Percentiles rank a stretch among this genome's conserved stretches.
phyloP scores from a whole-genome alignment of 176 grass and related monocot genomes.

The Poa annua region DNA sequence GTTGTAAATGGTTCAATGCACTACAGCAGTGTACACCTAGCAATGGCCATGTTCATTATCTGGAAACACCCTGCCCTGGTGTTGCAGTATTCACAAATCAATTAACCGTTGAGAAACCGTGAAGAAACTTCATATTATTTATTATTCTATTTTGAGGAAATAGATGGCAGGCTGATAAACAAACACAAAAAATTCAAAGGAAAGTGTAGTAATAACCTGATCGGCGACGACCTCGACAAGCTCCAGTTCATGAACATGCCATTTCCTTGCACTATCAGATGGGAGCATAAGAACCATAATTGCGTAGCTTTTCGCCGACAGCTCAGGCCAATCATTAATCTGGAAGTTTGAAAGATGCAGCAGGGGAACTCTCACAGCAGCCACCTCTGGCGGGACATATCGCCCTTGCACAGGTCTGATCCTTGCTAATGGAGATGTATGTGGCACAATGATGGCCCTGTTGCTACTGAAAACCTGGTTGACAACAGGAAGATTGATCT shows the following conservation, averaged over 20 bases:
- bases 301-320: constrained; percentile 53
- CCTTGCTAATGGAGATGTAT: constrained; percentile 65
- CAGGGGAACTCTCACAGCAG: constrained; percentile 52
- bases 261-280: constrained; percentile 58
- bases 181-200: neutral
- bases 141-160: neutral
- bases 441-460: constrained; percentile 59
- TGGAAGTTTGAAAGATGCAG: constrained; percentile 64
- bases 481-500: constrained; percentile 62
- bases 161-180: neutral
- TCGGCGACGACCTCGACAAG: constrained; percentile 65
- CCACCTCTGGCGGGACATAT: constrained; percentile 59
- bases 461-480: constrained; percentile 72
- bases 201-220: constrained; percentile 45
- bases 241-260: constrained; percentile 61
- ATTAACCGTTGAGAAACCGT: neutral
- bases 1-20: neutral
- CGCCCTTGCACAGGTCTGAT: constrained; percentile 54
- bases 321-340: constrained; percentile 63
- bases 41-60: neutral
- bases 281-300: constrained; percentile 75
- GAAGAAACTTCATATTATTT: neutral
- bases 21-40: neutral
- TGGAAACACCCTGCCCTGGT: neutral
- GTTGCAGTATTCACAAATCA: neutral